Conservation (phyloP, 2,329 filamentous ascomycete species). For the Ophiosphaerella narmari region DNA sequence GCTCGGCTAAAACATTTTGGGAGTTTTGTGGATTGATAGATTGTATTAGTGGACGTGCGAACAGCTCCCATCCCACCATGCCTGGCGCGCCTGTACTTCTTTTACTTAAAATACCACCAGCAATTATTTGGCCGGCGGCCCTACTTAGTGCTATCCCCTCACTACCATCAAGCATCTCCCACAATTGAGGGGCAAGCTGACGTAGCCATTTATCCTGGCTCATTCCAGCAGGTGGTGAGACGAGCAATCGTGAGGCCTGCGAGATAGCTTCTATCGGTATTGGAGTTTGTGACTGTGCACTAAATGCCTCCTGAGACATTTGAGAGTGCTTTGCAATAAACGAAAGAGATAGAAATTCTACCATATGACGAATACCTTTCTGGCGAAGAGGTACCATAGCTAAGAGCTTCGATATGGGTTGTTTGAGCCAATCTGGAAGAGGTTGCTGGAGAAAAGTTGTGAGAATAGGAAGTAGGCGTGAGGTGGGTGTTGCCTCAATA, state of each 20-base stretch:
- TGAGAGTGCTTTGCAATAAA: constrained; percentile 59
- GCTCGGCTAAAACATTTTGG: constrained; percentile 30
- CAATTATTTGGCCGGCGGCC: constrained; percentile 66
- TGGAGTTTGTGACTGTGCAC: constrained; percentile 52
- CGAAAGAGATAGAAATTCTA: constrained; percentile 73
- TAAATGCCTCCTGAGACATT: constrained; percentile 37
- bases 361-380: constrained; percentile 67
- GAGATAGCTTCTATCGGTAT: constrained; percentile 72
- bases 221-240: constrained; percentile 62
- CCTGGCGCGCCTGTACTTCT: constrained; percentile 68
- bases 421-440: constrained; percentile 64
- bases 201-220: constrained; percentile 63
- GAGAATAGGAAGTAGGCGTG: constrained; percentile 63
- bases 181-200: constrained; percentile 64
- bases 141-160: constrained; percentile 63
- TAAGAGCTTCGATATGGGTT: constrained; percentile 61
- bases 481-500: constrained; percentile 50
- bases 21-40: constrained; percentile 53
- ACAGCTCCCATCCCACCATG: constrained; percentile 63
- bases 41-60: constrained; percentile 63
- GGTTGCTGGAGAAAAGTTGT: constrained; percentile 68
- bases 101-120: constrained; percentile 69
- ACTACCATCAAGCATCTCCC: constrained; percentile 64
- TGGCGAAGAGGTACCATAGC: constrained; percentile 64
- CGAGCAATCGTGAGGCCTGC: constrained; percentile 65